Conservation (phyloP, 1,284 basidiomycete species). For the Ceratobasidium theobromae region DNA sequence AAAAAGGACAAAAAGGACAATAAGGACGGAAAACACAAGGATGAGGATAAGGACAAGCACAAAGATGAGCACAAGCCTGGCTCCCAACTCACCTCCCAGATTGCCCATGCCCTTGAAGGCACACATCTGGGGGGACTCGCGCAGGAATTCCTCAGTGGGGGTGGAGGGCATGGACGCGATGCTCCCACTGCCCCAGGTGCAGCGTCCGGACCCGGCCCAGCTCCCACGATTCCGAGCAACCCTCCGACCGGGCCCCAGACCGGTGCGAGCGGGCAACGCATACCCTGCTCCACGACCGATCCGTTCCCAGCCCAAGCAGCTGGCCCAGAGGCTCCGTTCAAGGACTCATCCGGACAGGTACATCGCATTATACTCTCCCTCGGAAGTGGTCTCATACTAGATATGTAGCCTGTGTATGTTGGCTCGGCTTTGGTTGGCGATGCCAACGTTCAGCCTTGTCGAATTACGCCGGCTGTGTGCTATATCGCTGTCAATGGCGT, state of each 20-base stretch:
- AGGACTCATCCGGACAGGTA: conserved; percentile 23
- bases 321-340: conserved; percentile 11
- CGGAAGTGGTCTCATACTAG: background rate
- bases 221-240: conserved; percentile 11
- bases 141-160: conserved; percentile 14
- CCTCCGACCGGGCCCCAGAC: conserved; percentile 14
- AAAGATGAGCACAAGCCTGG: conserved; percentile 6
- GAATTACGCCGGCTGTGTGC: conserved; percentile 2
- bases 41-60: conserved; percentile 16
- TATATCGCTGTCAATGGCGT: conserved; percentile 3
- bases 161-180: conserved; percentile 25
- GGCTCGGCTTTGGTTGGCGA: conserved; percentile 11
- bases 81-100: background rate
- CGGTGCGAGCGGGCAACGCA: conserved; percentile 20
- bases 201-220: background rate
- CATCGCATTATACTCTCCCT: background rate
- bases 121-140: conserved; percentile 18
- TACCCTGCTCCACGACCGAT: conserved; percentile 9
- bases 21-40: background rate
- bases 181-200: background rate
- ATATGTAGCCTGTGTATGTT: conserved; percentile 13
- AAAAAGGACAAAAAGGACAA: background rate
- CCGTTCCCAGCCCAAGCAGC: conserved; percentile 16
- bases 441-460: conserved; percentile 13
- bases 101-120: conserved; percentile 16